Conservation (phyloP, 306 rosid species). For the Pterocarpus macrocarpus region DNA sequence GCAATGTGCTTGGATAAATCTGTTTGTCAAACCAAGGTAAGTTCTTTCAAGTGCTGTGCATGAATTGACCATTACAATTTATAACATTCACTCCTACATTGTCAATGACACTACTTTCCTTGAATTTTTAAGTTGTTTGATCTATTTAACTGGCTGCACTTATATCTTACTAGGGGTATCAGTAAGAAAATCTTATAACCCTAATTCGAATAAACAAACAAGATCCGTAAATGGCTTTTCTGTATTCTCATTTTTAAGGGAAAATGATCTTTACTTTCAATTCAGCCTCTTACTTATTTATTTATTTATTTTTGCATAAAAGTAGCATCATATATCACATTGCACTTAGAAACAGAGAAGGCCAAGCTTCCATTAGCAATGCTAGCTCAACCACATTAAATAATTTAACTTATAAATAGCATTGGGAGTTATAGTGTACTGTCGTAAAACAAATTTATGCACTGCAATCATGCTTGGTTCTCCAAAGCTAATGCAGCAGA, state of each 20-base stretch:
- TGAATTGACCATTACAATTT: background rate
- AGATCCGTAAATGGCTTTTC: background rate
- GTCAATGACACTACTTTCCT: background rate
- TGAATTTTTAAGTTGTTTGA: background rate
- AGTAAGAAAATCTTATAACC: background rate
- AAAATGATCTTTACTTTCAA: constrained; percentile 15
- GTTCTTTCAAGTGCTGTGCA: background rate
- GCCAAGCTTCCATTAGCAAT: background rate
- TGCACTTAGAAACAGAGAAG: constrained; percentile 11
- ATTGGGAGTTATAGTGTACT: constrained; percentile 5
- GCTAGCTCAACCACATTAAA: constrained; percentile 42
- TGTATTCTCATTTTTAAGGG: background rate
- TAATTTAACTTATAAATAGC: constrained; percentile 51
- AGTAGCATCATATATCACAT: constrained; percentile 37
- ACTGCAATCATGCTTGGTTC: constrained; percentile 60
- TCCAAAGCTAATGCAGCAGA: constrained; percentile 90
- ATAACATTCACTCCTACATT: background rate
- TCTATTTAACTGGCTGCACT: background rate
- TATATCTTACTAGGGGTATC: too few relatives aligned
- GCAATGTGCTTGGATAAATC: background rate
- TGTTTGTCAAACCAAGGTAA: constrained; percentile 16
- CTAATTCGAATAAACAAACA: background rate
- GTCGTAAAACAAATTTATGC: constrained; percentile 11
- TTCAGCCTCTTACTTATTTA: background rate
- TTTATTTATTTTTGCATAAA: constrained; percentile 29